These are phyloP conservation scores for Ganoderma meredithae DNA, from an alignment of 1,284 basidiomycete genomes.

Conservation along the genomic window DNA sequence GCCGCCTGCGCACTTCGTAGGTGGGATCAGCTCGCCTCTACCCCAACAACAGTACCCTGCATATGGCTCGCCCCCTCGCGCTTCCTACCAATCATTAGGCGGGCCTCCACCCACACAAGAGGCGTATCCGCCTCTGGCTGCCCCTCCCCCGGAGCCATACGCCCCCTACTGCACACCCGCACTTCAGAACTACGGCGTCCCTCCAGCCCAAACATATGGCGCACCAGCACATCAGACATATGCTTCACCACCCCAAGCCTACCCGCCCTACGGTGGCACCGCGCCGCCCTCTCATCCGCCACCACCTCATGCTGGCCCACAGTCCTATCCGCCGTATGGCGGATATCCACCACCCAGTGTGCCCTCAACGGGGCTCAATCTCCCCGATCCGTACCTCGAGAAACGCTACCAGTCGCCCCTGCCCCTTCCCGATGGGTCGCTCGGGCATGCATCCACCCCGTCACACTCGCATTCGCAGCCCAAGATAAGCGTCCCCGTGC, in stretches of 20 bases:
- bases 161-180: conserved; percentile 1
- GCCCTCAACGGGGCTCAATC: conserved; percentile 23
- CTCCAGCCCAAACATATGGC: neutral
- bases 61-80: conserved; percentile 12
- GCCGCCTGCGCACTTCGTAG: conserved; percentile 3
- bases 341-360: neutral
- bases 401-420: conserved; percentile 54
- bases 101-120: neutral
- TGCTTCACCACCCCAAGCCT: neutral
- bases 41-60: conserved; percentile 5
- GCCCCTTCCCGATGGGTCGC: conserved; percentile 49
- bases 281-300: neutral
- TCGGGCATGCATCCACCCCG: neutral
- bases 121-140: neutral
- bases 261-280: neutral
- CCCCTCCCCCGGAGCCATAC: neutral
- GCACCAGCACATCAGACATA: neutral
- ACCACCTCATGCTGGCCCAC: neutral
- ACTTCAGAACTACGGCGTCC: neutral
- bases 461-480: conserved; percentile 24
- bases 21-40: conserved; percentile 9
- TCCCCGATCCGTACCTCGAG: conserved; percentile 52
- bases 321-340: conserved; percentile 3
- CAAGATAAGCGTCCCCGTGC: neutral
- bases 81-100: neutral